A percentile compares a stretch with the other conserved stretches of the same genome.
Conservation (phyloP, 306 rosid genomes). For the Cajanus cajan region DNA sequence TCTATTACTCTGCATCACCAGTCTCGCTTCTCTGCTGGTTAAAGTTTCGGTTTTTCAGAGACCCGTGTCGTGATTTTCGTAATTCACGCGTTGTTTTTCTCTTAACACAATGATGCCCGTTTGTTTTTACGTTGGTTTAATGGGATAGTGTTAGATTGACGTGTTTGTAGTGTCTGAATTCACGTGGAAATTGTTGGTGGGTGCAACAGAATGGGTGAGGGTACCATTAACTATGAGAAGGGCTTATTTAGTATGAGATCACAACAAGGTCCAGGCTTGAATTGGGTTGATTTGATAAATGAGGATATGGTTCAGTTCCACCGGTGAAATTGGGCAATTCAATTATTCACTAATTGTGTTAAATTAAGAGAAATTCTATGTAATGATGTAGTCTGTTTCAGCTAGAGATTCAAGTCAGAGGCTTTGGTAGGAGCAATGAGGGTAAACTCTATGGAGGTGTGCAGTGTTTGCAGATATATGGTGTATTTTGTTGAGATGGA, state of each 20-base stretch:
- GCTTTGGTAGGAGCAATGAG: not conserved
- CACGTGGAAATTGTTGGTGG: not conserved
- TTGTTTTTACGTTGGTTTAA: not conserved
- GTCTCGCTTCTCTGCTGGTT: not conserved
- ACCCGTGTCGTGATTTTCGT: slow-evolving; percentile 16
- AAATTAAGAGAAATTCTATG: not conserved
- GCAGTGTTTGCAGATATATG: not conserved
- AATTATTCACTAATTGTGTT: not conserved
- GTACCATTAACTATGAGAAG: not conserved
- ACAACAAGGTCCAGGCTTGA: not conserved
- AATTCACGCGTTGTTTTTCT: slow-evolving; percentile 1
- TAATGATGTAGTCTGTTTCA: not conserved
- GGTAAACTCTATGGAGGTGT: not conserved
- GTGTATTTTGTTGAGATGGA: not conserved
- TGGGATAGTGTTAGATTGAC: not conserved
- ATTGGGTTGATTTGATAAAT: slow-evolving; percentile 7
- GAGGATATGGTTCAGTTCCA: not conserved
- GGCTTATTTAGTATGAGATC: not conserved
- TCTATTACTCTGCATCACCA: not conserved
- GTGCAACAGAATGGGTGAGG: not conserved
- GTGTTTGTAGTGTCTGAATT: not conserved
- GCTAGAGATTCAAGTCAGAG: slow-evolving; percentile 1
- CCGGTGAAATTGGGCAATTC: not conserved
- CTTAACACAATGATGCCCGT: not conserved
- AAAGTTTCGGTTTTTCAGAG: slow-evolving; percentile 23